Percentiles rank a stretch among this genome's conserved stretches.
These are phyloP conservation scores for Alternaria atra DNA, from an alignment of 2,329 filamentous ascomycete genomes.

Conservation along the genomic window DNA sequence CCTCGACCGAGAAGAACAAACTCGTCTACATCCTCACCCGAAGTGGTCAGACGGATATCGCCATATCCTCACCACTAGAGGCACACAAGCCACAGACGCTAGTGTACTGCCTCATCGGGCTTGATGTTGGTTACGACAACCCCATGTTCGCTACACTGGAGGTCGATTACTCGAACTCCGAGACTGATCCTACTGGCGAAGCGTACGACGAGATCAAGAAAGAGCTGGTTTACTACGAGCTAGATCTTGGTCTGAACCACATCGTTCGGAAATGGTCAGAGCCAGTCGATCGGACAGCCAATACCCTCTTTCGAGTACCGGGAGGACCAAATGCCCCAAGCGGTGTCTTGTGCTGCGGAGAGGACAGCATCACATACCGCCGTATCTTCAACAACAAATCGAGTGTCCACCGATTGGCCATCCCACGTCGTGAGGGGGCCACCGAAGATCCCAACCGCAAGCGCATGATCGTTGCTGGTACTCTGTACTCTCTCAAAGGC, in stretches of 20 bases:
- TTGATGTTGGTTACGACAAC: conserved; percentile 97
- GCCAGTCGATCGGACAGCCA: conserved; percentile 86
- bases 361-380: conserved; percentile 95
- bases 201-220: conserved; percentile 86
- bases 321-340: conserved; percentile 93
- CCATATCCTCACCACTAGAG: conserved; percentile 95
- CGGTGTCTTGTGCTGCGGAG: conserved; percentile 91
- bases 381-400: conserved; percentile 79
- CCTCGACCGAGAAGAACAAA: conserved; percentile 98
- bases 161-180: conserved; percentile 88
- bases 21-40: conserved; percentile 98
- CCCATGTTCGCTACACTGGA: conserved; percentile 96
- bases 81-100: conserved; percentile 93
- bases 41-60: conserved; percentile 91
- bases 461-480: conserved; percentile 83
- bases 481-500: conserved; percentile 97
- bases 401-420: conserved; percentile 84
- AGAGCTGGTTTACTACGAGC: conserved; percentile 93
- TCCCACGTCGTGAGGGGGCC: conserved; percentile 84
- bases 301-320: conserved; percentile 92
- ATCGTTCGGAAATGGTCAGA: conserved; percentile 98
- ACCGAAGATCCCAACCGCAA: conserved; percentile 94
- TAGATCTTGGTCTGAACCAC: conserved; percentile 95
- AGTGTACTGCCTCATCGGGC: conserved; percentile 84
- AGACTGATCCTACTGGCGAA: conserved; percentile 87